Base-by-base conservation (phyloP, 148 eudicot genomes). In the Heliamphora exappendiculata region DNA sequence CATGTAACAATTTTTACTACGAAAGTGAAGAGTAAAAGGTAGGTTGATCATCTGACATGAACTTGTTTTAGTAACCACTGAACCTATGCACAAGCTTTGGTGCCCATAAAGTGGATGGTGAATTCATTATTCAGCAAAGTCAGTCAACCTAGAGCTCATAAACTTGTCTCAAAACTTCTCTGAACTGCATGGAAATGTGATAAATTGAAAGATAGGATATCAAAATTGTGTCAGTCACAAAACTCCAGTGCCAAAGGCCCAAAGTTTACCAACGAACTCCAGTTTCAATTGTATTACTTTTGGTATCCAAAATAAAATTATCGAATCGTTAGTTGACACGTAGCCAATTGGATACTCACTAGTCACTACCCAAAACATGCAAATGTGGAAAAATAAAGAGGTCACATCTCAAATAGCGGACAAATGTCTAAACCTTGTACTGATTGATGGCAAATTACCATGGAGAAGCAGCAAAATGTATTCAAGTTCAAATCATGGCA, bases 131-230 rank as follows among this genome's bases (percentile, higher is more conserved):
- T 29, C 37, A 60, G 65, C 33, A 47, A 47, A 47, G 51, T 47
- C 4, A 47, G 51, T 10, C 51, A 47, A 47, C 51, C 51, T 60
- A 29, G 34, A 60, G 37, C 65, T 81, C 75, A 74, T 82, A 39
- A n/a, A 66, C 28, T n/a, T 11, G 14, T 11, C n/a, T 34, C 41
- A 34, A 34, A 34, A 66, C 26, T 47, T 10, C 20, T 66, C 70
- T 19, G 6, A 66, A 66, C 45, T 19, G 11, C 7, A n/a, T n/a
- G 17, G 19, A 37, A 66, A 66, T 20, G 47, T 20, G 47, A 66
- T 20, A 66, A n/a, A 66, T 66, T 47, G 17, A 16, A 6, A 19
- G 14, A 66, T 66, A 66, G 41, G 44, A 19, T 19, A 41, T 66
- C 14, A 66, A 1, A 41, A 20, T 66, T 37, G n/a, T n/a, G 47